Base-by-base conservation (phyloP, 495 filamentous ascomycete genomes). In the Podospora conica region DNA sequence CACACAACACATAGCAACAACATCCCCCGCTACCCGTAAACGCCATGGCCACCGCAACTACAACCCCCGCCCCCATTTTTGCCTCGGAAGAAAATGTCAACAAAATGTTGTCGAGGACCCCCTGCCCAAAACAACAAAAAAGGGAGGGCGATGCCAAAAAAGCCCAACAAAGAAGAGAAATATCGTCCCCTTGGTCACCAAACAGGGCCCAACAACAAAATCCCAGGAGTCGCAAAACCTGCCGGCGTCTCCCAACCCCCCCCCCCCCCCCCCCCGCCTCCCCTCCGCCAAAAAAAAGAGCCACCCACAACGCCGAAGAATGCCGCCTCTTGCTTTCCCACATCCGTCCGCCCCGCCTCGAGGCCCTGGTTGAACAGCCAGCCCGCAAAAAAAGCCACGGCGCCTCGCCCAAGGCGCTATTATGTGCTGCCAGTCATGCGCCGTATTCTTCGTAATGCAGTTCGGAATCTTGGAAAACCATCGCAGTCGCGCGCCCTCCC, bases 141-240 rank as follows among this genome's bases (percentile, higher is more conserved):
- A 59, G 22, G 25, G 57, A 2, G 29, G 25, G 9, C 54, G 24
- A 53, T 18, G 5, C 48, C 21, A 11, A 61, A 48, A 61, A 53
- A 25, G 23, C 28, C n/a, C 20, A 22, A 66, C 11, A 66, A 57
- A 54, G n/a, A 59, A 56, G 24, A 62, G 40, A 60, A 55, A 53
- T 15, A 10, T 2, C 23, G 48, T 25, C 25, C 22, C 48, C n/a
- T 61, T 12, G 53, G 15, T 63, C 12, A 61, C 59, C 28, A 28
- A 28, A 21, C 59, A 28, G 11, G 25, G 9, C 29, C 58, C 22
- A 59, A 20, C 27, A 10, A n/a, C 55, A 59, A 59, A 22, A 22
- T 8, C 40, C 40, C 40, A 18, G 40, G 40, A n/a, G 18, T n/a
- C 40, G 40, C 40, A 48, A 48, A 48, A 48, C 40, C 40, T 48